A percentile compares a stretch with the other conserved stretches of the same genome.
Conservation (phyloP, 1,284 basidiomycete species). For the Fomitopsis betulina region DNA sequence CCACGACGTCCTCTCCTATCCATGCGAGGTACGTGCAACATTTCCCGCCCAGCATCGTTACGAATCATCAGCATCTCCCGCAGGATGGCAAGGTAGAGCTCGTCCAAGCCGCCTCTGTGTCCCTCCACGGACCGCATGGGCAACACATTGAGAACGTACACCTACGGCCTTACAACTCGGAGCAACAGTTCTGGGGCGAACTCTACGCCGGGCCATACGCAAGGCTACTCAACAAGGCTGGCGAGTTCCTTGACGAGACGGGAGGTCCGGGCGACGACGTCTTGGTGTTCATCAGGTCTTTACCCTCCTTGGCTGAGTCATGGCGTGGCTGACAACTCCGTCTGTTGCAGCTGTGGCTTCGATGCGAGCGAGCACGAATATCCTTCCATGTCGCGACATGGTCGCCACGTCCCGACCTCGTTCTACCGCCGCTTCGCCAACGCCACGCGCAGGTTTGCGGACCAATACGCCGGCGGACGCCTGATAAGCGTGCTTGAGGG, state of each 20-base stretch:
- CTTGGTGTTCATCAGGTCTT: conserved; percentile 82
- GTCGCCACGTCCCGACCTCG: conserved; percentile 81
- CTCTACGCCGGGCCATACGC: conserved; percentile 72
- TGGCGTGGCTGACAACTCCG: background rate
- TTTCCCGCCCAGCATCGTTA: background rate
- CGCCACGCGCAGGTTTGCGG: conserved; percentile 69
- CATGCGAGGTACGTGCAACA: conserved; percentile 72
- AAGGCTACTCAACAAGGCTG: conserved; percentile 69
- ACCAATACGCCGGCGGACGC: conserved; percentile 63
- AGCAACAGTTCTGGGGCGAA: conserved; percentile 73
- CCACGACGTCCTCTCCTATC: conserved; percentile 90
- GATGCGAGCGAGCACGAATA: conserved; percentile 94
- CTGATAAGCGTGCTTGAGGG: conserved; percentile 91
- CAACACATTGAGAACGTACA: conserved; percentile 94
- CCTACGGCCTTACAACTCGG: conserved; percentile 70
- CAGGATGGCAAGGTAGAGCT: conserved; percentile 79
- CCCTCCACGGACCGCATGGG: conserved; percentile 78
- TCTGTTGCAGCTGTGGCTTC: conserved; percentile 67
- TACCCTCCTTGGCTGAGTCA: too few relatives aligned
- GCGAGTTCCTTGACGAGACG: conserved; percentile 68
- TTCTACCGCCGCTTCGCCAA: conserved; percentile 86
- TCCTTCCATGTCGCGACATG: conserved; percentile 88
- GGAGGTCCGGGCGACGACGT: conserved; percentile 66
- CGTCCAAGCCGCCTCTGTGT: conserved; percentile 82
- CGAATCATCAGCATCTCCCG: background rate